These are phyloP conservation scores for Marasmius fiardii DNA, from an alignment of 1,284 basidiomycete genomes.

Conservation along the genomic window DNA sequence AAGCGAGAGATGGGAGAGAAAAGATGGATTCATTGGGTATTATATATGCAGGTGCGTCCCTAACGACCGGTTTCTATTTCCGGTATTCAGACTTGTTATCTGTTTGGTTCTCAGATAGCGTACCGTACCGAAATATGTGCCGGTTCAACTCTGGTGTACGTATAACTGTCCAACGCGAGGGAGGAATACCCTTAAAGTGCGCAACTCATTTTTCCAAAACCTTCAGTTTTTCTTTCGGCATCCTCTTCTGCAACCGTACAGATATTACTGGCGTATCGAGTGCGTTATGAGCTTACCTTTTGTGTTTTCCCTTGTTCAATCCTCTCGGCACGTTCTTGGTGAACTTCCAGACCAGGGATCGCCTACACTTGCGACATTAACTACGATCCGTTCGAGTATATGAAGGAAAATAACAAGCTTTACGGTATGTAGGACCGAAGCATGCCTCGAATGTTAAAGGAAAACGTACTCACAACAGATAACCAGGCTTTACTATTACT, in stretches of 20 bases:
- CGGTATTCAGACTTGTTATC: conserved; percentile 21
- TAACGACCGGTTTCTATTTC: no score
- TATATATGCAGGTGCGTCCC: conserved; percentile 42
- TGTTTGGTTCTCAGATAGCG: conserved; percentile 5
- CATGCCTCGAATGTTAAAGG: no score
- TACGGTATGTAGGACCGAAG: conserved; percentile 57
- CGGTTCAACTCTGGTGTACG: conserved; percentile 75
- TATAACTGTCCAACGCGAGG: background rate
- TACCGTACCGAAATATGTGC: conserved; percentile 67
- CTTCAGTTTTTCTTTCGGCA: conserved; percentile 50
- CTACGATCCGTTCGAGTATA: conserved; percentile 74
- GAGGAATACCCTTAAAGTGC: conserved; percentile 16
- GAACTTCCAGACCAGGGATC: conserved; percentile 51
- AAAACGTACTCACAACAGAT: no score
- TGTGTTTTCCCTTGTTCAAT: background rate
- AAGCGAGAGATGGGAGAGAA: conserved; percentile 45
- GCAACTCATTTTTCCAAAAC: no score
- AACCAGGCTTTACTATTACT: conserved; percentile 78
- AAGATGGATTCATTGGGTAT: conserved; percentile 49
- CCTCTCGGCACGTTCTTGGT: background rate
- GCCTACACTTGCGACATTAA: conserved; percentile 73
- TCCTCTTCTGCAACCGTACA: conserved; percentile 39
- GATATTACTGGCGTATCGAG: conserved; percentile 68
- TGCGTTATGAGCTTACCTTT: no score
- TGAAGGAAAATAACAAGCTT: conserved; percentile 72